phyloP scores from a whole-genome alignment of 352 stramenopile species.

The Globisporangium spiculum region DNA sequence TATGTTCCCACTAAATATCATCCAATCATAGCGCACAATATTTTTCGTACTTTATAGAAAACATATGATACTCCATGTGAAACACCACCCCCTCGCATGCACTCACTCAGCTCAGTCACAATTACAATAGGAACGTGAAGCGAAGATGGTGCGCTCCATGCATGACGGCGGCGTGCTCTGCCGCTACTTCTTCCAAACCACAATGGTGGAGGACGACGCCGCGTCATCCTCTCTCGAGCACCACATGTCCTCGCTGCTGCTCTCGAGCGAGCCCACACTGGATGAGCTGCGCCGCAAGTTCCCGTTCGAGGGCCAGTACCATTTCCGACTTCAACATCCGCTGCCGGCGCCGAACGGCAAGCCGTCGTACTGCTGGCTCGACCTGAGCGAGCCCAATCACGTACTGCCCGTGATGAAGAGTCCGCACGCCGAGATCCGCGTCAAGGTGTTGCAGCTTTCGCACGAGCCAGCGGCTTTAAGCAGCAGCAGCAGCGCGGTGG shows the following conservation, averaged over 20 bases:
- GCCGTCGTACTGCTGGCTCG: conserved; percentile 70
- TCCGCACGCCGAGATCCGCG: conserved; percentile 39
- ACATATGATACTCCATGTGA: background rate
- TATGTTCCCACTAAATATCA: background rate
- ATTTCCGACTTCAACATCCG: conserved; percentile 73
- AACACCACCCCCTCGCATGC: conserved; percentile 6
- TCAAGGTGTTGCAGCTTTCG: conserved; percentile 79
- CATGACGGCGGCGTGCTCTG: conserved; percentile 51
- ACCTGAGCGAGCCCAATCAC: conserved; percentile 52
- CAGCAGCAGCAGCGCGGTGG: conserved; percentile 9
- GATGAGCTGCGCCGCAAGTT: conserved; percentile 65
- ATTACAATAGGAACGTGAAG: background rate
- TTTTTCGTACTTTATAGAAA: conserved; percentile 1
- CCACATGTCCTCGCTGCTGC: conserved; percentile 55
- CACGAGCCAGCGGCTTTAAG: conserved; percentile 4
- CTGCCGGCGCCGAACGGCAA: conserved; percentile 15
- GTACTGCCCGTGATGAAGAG: conserved; percentile 31
- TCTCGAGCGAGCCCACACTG: conserved; percentile 64
- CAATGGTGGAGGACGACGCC: conserved; percentile 49
- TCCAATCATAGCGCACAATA: background rate
- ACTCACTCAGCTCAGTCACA: background rate
- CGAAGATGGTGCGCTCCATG: conserved; percentile 8
- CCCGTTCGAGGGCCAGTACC: conserved; percentile 69
- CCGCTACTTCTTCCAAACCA: conserved; percentile 83
- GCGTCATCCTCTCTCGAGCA: conserved; percentile 27